Percentiles rank a stretch among this genome's conserved stretches.
phyloP scores from a whole-genome alignment of 495 filamentous ascomycete genomes.

The Endocarpon pusillum region DNA sequence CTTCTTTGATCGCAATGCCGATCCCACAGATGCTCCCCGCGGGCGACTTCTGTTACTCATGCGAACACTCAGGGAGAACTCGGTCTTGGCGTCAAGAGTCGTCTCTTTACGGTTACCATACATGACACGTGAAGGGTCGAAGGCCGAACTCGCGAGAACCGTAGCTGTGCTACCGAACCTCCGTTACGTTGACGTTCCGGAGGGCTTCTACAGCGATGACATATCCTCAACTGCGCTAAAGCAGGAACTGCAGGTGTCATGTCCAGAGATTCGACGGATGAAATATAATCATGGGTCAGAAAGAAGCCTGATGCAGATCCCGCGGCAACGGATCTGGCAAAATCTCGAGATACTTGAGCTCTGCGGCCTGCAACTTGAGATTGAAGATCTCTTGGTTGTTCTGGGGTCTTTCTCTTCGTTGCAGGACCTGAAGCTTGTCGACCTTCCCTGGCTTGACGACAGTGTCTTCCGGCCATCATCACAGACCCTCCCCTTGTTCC shows the following conservation, averaged over 20 bases:
- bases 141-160: slow-evolving; percentile 66
- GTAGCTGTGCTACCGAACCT: slow-evolving; percentile 74
- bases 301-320: slow-evolving; percentile 52
- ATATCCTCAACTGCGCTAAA: slow-evolving; percentile 37
- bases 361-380: slow-evolving; percentile 53
- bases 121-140: slow-evolving; percentile 82
- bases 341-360: slow-evolving; percentile 71
- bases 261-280: slow-evolving; percentile 76
- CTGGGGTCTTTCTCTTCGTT: slow-evolving; percentile 48
- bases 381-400: slow-evolving; percentile 48
- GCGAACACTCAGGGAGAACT: slow-evolving; percentile 60
- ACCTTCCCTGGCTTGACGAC: slow-evolving; percentile 55
- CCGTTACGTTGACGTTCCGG: slow-evolving; percentile 80
- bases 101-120: slow-evolving; percentile 81
- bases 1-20: slow-evolving; percentile 55
- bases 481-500: slow-evolving; percentile 43
- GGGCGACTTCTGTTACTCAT: slow-evolving; percentile 62
- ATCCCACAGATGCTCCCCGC: slow-evolving; percentile 60
- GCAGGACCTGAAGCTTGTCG: slow-evolving; percentile 51
- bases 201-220: slow-evolving; percentile 57
- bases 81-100: slow-evolving; percentile 45
- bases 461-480: slow-evolving; percentile 45
- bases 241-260: slow-evolving; percentile 68
- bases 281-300: slow-evolving; percentile 64
- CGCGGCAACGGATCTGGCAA: slow-evolving; percentile 48